These are phyloP conservation scores for Capronia coronata DNA, from an alignment of 2,329 filamentous ascomycete species.

Conservation along the genomic window DNA sequence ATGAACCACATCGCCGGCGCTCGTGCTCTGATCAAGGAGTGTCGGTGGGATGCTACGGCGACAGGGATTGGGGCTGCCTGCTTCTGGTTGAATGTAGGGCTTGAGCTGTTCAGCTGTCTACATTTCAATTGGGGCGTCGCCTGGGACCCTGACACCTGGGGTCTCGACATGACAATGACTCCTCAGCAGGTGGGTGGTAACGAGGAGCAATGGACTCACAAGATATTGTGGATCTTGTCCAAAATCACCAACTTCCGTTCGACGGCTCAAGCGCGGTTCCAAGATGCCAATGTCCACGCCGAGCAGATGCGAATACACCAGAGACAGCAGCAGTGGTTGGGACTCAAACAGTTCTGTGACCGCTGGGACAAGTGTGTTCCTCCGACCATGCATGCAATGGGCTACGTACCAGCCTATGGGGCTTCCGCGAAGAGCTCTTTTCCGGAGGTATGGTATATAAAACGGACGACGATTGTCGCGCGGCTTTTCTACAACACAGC, in stretches of 20 bases:
- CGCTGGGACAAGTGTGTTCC: slow-evolving; percentile 74
- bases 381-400: slow-evolving; percentile 79
- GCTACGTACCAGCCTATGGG: slow-evolving; percentile 63
- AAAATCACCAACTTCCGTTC: slow-evolving; percentile 82
- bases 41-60: slow-evolving; percentile 75
- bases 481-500: slow-evolving; percentile 85
- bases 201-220: slow-evolving; percentile 81
- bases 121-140: slow-evolving; percentile 80
- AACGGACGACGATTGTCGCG: slow-evolving; percentile 71
- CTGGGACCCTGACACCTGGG: slow-evolving; percentile 89
- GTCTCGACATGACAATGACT: slow-evolving; percentile 68
- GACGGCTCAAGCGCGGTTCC: slow-evolving; percentile 53
- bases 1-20: slow-evolving; percentile 87
- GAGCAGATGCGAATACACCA: slow-evolving; percentile 59
- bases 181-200: slow-evolving; percentile 50
- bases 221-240: slow-evolving; percentile 80
- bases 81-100: slow-evolving; percentile 88
- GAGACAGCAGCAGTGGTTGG: slow-evolving; percentile 68
- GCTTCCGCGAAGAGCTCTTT: slow-evolving; percentile 67
- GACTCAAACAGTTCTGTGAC: slow-evolving; percentile 73
- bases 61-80: slow-evolving; percentile 76
- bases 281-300: slow-evolving; percentile 49
- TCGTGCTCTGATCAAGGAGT: slow-evolving; percentile 79
- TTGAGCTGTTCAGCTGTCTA: slow-evolving; percentile 84
- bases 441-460: slow-evolving; percentile 84